A percentile compares a stretch with the other conserved stretches of the same genome.
phyloP scores from a whole-genome alignment of 192 early-diverging fungal species.

The Backusella liffmaniae region DNA sequence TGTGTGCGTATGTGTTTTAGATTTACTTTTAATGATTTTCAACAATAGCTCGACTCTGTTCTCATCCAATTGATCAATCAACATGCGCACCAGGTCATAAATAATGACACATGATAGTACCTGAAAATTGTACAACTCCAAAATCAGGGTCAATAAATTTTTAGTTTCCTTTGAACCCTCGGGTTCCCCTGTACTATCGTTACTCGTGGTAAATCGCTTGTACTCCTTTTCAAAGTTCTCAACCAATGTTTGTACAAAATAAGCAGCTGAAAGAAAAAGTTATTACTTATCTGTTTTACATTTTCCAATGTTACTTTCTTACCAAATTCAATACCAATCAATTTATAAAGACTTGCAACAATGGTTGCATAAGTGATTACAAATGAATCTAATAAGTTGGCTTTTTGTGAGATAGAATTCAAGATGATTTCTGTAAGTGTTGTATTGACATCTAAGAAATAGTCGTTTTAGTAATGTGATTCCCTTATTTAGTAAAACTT shows the following conservation, averaged over 20 bases:
- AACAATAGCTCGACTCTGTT: constrained; percentile 88
- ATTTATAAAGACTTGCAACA: constrained; percentile 74
- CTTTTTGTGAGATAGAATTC: constrained; percentile 74
- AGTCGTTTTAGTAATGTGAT: neutral
- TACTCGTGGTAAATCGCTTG: constrained; percentile 28
- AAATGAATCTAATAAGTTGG: constrained; percentile 90
- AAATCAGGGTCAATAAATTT: constrained; percentile 78
- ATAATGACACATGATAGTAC: constrained; percentile 81
- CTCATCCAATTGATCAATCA: constrained; percentile 73
- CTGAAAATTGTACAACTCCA: constrained; percentile 90
- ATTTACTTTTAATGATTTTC: constrained; percentile 68
- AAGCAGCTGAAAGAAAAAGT: constrained; percentile 45
- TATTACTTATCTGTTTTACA: neutral
- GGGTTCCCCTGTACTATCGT: constrained; percentile 40
- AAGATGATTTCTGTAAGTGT: constrained; percentile 78
- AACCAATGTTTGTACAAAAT: constrained; percentile 73
- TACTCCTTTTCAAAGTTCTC: constrained; percentile 69
- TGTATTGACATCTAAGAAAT: constrained; percentile 75
- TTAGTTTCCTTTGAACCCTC: constrained; percentile 68
- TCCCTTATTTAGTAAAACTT: neutral
- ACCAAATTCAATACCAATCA: constrained; percentile 86
- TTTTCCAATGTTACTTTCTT: constrained; percentile 20
- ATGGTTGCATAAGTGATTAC: constrained; percentile 87
- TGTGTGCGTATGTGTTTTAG: neutral
- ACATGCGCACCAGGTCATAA: constrained; percentile 79